Conservation (phyloP, 2,329 filamentous ascomycete species). For the Xylaria sp. region DNA sequence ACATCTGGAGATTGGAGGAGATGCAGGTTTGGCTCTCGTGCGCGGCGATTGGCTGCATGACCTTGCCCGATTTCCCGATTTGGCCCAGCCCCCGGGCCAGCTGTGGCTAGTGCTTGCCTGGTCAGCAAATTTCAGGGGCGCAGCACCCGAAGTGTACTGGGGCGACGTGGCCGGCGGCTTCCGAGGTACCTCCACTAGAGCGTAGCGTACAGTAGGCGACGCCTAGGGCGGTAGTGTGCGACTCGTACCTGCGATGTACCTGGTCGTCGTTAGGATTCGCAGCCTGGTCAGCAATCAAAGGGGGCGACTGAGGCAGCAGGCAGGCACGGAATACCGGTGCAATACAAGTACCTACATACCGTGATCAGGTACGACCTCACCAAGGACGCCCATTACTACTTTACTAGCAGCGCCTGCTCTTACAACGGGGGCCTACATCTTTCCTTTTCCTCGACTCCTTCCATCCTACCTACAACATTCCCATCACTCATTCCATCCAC, state of each 20-base stretch:
- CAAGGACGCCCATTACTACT: not conserved
- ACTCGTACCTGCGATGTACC: not conserved
- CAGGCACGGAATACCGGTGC: too few species aligned
- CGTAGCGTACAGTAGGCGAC: too few species aligned
- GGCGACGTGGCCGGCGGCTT: conserved; percentile 14
- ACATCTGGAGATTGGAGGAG: conserved; percentile 2
- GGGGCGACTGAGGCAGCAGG: not conserved
- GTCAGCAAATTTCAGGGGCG: conserved; percentile 10
- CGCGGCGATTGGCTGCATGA: conserved; percentile 12
- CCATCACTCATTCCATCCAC: not conserved
- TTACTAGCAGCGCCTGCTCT: too few species aligned
- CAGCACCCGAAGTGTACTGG: conserved; percentile 3
- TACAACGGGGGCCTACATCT: too few species aligned
- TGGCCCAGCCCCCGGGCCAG: not conserved
- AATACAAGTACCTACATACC: not conserved
- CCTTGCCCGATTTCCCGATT: conserved; percentile 19
- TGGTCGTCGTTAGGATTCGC: not conserved
- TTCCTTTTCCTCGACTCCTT: not conserved
- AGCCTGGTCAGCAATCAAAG: conserved; percentile 1
- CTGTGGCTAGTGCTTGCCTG: conserved; percentile 14
- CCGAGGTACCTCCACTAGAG: not conserved
- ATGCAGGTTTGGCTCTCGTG: not conserved
- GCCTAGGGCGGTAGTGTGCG: not conserved
- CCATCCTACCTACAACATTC: not conserved
- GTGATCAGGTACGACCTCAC: not conserved